Conservation (phyloP, 768 basidiomycete genomes). For the Sporobolomyces pararoseus region DNA sequence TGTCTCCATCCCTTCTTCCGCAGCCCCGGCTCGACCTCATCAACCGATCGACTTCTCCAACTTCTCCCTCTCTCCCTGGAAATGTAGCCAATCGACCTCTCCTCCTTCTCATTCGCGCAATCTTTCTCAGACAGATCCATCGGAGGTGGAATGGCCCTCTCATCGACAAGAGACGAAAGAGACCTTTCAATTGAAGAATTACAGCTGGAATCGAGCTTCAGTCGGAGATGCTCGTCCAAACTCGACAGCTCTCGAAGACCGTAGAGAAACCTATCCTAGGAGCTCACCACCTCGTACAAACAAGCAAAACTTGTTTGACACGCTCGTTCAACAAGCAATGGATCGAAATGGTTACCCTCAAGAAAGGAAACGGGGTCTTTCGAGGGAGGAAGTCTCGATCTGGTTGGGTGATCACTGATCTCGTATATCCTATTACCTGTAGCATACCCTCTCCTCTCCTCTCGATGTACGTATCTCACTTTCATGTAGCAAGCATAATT, state of each 20-base stretch:
- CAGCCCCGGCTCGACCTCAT: background rate
- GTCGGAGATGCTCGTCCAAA: constrained; percentile 7
- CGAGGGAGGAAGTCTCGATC: constrained; percentile 1
- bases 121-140: background rate
- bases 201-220: constrained; percentile 16
- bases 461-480: background rate
- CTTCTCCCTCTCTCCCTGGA: background rate
- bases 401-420: constrained; percentile 8
- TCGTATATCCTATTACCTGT: background rate
- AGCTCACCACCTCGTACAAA: background rate
- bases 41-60: constrained; percentile 1
- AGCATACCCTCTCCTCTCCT: background rate
- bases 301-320: constrained; percentile 3
- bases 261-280: constrained; percentile 5
- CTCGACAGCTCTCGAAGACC: background rate
- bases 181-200: background rate
- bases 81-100: background rate
- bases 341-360: background rate
- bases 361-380: constrained; percentile 4
- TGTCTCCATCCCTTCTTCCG: background rate
- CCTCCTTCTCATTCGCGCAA: background rate
- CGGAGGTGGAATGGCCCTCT: background rate
- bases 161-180: too few species aligned
- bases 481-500: too few species aligned
- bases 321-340: constrained; percentile 5